Base-by-base conservation (phyloP, 2,329 filamentous ascomycete species). In the Fusarium sambucinum region DNA sequence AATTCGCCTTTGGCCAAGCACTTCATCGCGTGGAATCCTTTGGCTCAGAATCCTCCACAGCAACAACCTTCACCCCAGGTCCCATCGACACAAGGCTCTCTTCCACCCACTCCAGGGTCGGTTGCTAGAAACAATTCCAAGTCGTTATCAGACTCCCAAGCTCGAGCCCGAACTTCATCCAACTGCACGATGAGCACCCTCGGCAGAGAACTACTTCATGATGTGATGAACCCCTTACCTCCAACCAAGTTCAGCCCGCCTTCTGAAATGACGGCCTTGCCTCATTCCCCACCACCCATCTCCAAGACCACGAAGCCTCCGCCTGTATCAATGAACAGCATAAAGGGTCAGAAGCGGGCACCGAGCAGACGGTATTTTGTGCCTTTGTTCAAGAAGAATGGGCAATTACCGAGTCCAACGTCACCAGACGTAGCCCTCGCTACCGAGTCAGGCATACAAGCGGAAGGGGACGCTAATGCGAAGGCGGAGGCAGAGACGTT, bases 111-210 rank as follows among this genome's bases (percentile, higher is more conserved):
- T 10, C 33, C 42, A 14, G 35, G 21, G 16, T 8, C 30, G 14
- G 6, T 25, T 21, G 37, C 23, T 19, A 14, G 5, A n/a, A 23
- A 23, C 16, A 21, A n/a, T 19, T 2, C 11, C 9, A 27, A 21
- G 6, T 25, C 14, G 4, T 38, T 52, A 9, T 32, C 29, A 13
- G 21, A n/a, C 25, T 21, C 29, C 11, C 33, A 5, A 9, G 27
- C n/a, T 33, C 35, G 11, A 14, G 21, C 16, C 23, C 40, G 53
- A 12, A 21, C 45, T 29, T 59, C 40, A 6, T 73, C 71, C 11
- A 33, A n/a, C 27, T 63, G 59, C 17, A 68, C 69, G 3, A 71
- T 74, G 67, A 74, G 72, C 35, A 73, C 69, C 5, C 59, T 74
- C 11, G 67, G 67, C 33, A 64, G 53, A 41, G 59, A 69, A 21